Conservation (phyloP, 371 early-diverging fungal species). For the Modicella reniformis region DNA sequence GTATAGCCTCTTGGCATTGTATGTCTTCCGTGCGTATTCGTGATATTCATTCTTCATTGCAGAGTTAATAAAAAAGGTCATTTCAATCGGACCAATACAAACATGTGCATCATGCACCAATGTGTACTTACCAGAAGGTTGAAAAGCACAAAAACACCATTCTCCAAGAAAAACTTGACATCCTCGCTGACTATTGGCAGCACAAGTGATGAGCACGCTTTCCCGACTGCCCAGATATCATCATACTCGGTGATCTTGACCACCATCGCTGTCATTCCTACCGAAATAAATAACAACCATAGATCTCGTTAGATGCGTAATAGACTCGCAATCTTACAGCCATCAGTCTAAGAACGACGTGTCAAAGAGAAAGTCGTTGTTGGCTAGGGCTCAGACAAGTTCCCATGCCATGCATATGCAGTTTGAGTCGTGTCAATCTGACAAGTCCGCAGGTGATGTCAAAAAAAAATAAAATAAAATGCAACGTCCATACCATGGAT, state of each 20-base stretch:
- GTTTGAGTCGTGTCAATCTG: too few relatives aligned
- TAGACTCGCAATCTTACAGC: too few relatives aligned
- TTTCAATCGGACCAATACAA: not conserved
- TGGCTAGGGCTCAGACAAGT: too few relatives aligned
- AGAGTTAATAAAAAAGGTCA: not conserved
- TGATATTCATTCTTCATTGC: conserved; percentile 14
- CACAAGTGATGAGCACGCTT: conserved; percentile 12
- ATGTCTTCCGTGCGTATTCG: conserved; percentile 3
- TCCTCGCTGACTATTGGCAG: conserved; percentile 6
- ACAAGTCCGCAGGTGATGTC: too few relatives aligned
- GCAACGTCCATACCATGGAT: conserved; percentile 18
- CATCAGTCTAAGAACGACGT: too few relatives aligned
- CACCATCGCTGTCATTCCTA: conserved; percentile 16
- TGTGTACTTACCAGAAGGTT: conserved; percentile 15
- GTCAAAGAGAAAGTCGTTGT: too few relatives aligned
- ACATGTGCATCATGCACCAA: not conserved
- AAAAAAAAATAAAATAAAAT: not conserved
- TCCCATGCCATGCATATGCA: too few relatives aligned
- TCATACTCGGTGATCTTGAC: conserved; percentile 8
- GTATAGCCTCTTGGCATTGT: not conserved
- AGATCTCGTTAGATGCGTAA: too few relatives aligned
- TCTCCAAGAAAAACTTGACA: conserved; percentile 6
- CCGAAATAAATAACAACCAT: too few relatives aligned
- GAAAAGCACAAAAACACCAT: not conserved
- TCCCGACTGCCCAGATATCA: conserved; percentile 24